Base-by-base conservation (phyloP, 139 green algal genomes). In the Ostreobium quekettii region DNA sequence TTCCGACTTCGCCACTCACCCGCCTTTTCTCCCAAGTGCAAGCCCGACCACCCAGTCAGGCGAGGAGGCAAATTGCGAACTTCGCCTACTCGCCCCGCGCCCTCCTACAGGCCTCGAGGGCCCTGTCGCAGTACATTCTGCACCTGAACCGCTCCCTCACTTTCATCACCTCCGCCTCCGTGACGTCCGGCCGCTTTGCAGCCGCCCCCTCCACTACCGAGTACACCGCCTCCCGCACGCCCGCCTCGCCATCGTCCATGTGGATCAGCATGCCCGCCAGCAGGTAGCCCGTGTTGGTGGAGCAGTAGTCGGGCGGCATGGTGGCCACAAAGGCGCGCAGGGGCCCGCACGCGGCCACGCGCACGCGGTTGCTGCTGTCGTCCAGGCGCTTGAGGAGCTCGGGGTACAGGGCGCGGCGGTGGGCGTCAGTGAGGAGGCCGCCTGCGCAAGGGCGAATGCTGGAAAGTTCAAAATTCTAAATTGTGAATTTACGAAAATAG, bases 341-440 rank as follows among this genome's bases (percentile, higher is more conserved):
- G 22, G 82, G 71, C 2, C 36, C 46, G 37, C 74, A 84, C 1
- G 72, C 71, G 2, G 74, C 71, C 2, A 78, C 36, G 36, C 78
- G 74, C 5, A 92, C 80, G 32, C 61, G 35, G 71, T 95, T 90
- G 75, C 59, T 89, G 60, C 80, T 86, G 74, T 95, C 88, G 58
- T 95, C 87, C 67, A 95, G 71, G 11, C 88, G 72, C 70, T 90
- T 90, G 15, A 86, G 60, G n/a, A 95, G 78, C 75, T 93, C 86
- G 2, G 78, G 78, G 56, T 93, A 92, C 0, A 91, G 35, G 15
- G 71, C 35, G 4, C 82, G 70, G n/a, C 82, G 67, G 46, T 80
- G 59, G 47, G 85, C 81, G 33, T 84, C 62, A 19, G 47, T 72
- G 32, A 95, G 6, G 48, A 24, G 15, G 11, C 42, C 15, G 19